phyloP scores from a whole-genome alignment of 495 filamentous ascomycete species.

The Opeltia flavorubescens region DNA sequence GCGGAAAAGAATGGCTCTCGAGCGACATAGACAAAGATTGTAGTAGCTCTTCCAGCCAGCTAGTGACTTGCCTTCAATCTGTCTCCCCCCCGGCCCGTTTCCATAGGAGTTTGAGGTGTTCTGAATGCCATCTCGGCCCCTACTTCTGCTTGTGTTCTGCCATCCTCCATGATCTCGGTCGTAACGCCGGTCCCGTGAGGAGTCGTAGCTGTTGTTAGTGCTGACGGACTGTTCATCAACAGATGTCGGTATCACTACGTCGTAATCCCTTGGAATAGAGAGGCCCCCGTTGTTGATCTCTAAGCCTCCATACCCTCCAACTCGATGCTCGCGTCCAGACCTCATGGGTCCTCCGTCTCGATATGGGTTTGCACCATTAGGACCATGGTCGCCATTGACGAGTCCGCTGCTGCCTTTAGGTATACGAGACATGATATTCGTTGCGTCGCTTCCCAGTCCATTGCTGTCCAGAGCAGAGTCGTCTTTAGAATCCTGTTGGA shows the following conservation, averaged over 20 bases:
- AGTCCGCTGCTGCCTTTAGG: constrained; percentile 12
- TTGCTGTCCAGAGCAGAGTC: not conserved
- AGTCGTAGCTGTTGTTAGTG: not conserved
- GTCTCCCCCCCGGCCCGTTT: constrained; percentile 20
- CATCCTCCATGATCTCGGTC: constrained; percentile 15
- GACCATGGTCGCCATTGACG: constrained; percentile 10
- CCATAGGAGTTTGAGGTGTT: constrained; percentile 16
- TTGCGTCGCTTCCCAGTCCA: not conserved
- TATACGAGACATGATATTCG: constrained; percentile 10
- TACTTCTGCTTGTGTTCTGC: constrained; percentile 16
- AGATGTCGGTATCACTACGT: constrained; percentile 11
- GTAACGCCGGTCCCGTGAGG: constrained; percentile 5
- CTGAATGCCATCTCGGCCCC: constrained; percentile 12
- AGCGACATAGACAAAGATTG: not conserved
- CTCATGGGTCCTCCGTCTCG: constrained; percentile 2
- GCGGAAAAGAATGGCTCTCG: not conserved
- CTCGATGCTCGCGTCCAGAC: constrained; percentile 17
- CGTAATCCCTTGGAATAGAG: constrained; percentile 16
- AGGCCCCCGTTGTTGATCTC: constrained; percentile 6
- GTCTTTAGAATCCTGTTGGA: not conserved
- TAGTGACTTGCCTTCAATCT: constrained; percentile 25
- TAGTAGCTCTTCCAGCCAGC: constrained; percentile 1
- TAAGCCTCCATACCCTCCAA: constrained; percentile 29
- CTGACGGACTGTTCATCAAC: not conserved
- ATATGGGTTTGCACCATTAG: constrained; percentile 5